Evolutionary conservation across 345 rosid species (phyloP).

Genomic region (Clausena lansium): DNA sequence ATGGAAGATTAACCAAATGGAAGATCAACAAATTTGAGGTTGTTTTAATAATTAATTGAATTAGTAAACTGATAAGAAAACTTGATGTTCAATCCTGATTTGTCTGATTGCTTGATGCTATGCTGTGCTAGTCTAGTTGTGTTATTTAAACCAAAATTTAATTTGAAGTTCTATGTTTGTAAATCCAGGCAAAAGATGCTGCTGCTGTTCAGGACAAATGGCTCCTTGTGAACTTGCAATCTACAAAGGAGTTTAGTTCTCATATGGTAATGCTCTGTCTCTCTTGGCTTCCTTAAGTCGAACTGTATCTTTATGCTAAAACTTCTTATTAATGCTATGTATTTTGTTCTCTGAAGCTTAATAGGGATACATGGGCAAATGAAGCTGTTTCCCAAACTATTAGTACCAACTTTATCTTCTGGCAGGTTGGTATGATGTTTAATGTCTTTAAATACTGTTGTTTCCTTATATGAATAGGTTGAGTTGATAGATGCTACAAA

Average conservation of each 20-base stretch:
- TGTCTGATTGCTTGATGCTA: not conserved
- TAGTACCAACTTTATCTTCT: conserved; percentile 85
- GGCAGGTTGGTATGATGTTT: conserved; percentile 66
- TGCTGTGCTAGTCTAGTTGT: not conserved
- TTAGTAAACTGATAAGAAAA: not conserved
- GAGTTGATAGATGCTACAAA: not conserved
- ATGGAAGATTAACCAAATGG: not conserved
- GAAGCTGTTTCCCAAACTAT: conserved; percentile 90
- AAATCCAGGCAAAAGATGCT: conserved; percentile 67
- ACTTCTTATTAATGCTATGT: not conserved
- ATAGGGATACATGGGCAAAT: conserved; percentile 99
- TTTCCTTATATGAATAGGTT: not conserved
- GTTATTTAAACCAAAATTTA: conserved; percentile 6
- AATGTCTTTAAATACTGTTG: not conserved
- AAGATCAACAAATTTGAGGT: not conserved
- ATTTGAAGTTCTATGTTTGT: conserved; percentile 9
- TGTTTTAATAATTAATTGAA: not conserved
- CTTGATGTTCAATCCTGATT: not conserved
- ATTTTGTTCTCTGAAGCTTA: conserved; percentile 62
- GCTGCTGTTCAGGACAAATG: conserved; percentile 86
- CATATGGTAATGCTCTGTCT: conserved; percentile 57
- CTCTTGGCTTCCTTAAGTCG: not conserved
- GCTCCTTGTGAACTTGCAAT: conserved; percentile 94
- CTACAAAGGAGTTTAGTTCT: conserved; percentile 88
- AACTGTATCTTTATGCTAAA: not conserved